Percentiles rank a stretch among this genome's conserved stretches.
phyloP scores from a whole-genome alignment of 1,284 basidiomycete species.

The Athelia psychrophila region DNA sequence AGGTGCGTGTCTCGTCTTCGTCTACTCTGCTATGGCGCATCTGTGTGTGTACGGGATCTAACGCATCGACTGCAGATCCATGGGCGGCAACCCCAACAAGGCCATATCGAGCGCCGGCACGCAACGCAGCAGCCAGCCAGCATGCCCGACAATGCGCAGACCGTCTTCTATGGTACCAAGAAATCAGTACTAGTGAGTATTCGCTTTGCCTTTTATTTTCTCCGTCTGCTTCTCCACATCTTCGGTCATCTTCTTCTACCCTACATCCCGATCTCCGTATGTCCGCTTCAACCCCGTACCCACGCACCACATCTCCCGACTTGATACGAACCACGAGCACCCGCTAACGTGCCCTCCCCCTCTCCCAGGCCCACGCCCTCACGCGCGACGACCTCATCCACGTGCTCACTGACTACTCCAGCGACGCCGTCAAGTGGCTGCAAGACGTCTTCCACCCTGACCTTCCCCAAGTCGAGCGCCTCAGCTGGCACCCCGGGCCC shows the following conservation, averaged over 20 bases:
- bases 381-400: conserved; percentile 95
- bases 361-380: conserved; percentile 78
- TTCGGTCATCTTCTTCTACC: too few species aligned
- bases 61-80: conserved; percentile 52
- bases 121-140: conserved; percentile 85
- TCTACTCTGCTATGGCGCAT: background rate
- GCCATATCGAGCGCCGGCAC: conserved; percentile 94
- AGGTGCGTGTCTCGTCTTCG: conserved; percentile 38
- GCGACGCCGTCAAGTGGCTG: conserved; percentile 96
- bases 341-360: too few species aligned
- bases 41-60: background rate
- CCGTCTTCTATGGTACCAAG: conserved; percentile 97
- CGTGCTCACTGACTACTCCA: conserved; percentile 87
- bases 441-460: conserved; percentile 90
- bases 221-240: too few species aligned
- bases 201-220: background rate
- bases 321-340: too few species aligned
- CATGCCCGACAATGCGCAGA: conserved; percentile 83
- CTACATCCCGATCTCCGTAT: too few species aligned
- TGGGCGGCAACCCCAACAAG: conserved; percentile 96
- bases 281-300: too few species aligned
- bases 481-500: conserved; percentile 93
- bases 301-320: too few species aligned
- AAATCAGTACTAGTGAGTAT: conserved; percentile 68
- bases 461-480: conserved; percentile 91